Base-by-base conservation (phyloP, 805 yeast species). In the Kuraishia floccosa region DNA sequence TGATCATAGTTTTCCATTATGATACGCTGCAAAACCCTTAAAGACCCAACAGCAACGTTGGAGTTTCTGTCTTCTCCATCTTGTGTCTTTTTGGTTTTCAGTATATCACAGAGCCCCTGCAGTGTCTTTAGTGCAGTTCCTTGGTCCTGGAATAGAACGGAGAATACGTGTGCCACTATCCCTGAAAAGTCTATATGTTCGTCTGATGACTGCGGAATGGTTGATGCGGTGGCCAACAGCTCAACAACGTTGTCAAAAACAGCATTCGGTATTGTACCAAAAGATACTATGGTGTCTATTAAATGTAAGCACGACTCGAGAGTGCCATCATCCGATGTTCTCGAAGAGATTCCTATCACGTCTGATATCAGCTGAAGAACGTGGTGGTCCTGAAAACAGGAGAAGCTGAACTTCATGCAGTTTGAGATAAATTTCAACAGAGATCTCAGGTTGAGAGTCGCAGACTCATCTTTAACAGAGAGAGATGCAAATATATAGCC, bases 361-460 rank as follows among this genome's bases (percentile, higher is more conserved):
- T 34, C 34, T 2, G 20, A 13, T 8, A 47, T 29, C 7, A 41
- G 27, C 2, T 11, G 10, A 7, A 27, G 13, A 3, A 38, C 25
- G 8, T 43, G 40, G 4, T 32, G 5, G 8, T 36, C 17, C 3
- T 42, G 42, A 26, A 48, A 43, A 23, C 40, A 29, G 17, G 24
- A 36, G 30, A 39, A 39, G 28, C 46, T 48, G 35, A 36, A 37
- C 15, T 37, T 37, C 7, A 52, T 26, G 32, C 52, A 43, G 9
- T 36, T 36, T 3, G 36, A 34, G 7, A 48, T 30, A 9, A 43
- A n/a, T n/a, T n/a, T n/a, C n/a, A n/a, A n/a, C n/a, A n/a, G n/a
- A n/a, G n/a, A n/a, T n/a, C n/a, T n/a, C n/a, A n/a, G n/a, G n/a
- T n/a, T n/a, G n/a, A n/a, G n/a, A n/a, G n/a, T n/a, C n/a, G n/a